Evolutionary conservation across 495 filamentous ascomycete genomes (phyloP), one percentile per base, ranked within the genome.

Genomic region (Halenospora varia): DNA sequence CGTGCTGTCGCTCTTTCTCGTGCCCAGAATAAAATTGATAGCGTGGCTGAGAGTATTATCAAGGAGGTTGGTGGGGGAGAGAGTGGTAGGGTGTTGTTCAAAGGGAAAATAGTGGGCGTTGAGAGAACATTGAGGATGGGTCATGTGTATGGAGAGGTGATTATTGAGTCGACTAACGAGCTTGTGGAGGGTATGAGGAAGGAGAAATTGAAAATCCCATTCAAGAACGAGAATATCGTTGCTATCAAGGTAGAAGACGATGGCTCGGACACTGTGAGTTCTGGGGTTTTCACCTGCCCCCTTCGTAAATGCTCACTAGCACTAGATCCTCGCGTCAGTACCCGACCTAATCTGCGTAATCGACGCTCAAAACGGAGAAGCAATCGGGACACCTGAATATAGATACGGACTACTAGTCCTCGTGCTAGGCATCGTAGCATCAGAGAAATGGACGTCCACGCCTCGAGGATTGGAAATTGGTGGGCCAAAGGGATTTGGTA

Each of bases 191-290:
- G 3, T 25, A 60, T 62, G 35, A 75, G 68, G 54, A 55, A 59
- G 23, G 73, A 75, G 4, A 68, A 59, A 23, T 63, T 85, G 48
- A 79, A 80, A 48, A 79, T 86, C 39, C 82, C 82, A 0, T 85
- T 86, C 68, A 84, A 84, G 70, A 85, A 85, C 64, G 83, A 87
- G 62, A 87, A 85, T 62, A 81, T 85, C 17, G 72, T 77, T 15
- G 82, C 79, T 3, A 74, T 75, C 45, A 55, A 71, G 70, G 59
- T 72, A 47, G 47, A 66, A 2, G 48, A 25, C 13, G 55, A 58
- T 41, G 60, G 60, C 6, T 50, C 6, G 19, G 60, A 58, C 20
- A 59, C 42, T 13, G 52, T 61, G 41, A 26, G 52, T 44, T 35
- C 29, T 35, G 29, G 8, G 8, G 6, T 40, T 10, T 24, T 29